Base-by-base conservation (phyloP, 495 filamentous ascomycete species). In the Immersiella caudata region DNA sequence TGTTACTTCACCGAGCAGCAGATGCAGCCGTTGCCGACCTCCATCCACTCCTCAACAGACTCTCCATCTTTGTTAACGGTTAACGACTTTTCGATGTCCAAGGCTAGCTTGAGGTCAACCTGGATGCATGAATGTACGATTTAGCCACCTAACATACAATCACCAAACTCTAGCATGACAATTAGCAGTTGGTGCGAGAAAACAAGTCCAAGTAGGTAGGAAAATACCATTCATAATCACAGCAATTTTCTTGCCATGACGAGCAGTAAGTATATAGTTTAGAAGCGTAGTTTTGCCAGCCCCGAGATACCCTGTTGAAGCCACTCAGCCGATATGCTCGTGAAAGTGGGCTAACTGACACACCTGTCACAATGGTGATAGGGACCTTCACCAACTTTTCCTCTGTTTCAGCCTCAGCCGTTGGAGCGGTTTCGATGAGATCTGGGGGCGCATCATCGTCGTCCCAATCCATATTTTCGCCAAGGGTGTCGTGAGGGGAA, bases 221-320 rank as follows among this genome's bases (percentile, higher is more conserved):
- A 66, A 75, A 46, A 46, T 51, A 87, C 93, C 94, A 78, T 99
- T 99, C 80, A 98, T 87, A 66, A 99, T 99, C 26, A 99, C 95
- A 11, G 95, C 95, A 75, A 99, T 93, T 76, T 90, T 95, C 83
- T 97, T 98, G 74, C 94, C 94, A 85, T 98, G 95, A 62, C 92
- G 88, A 68, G 93, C 93, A 22, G 88, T 93, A 40, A 99, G 83
- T 52, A 99, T 97, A 76, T 98, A 96, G 74, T 99, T 99, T 55
- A 99, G 81, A 7, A 99, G 81, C 0, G 96, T 98, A 0, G 94
- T 98, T 77, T 99, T 99, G 21, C 95, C 95, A 25, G 95, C 91
- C 33, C 95, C 95, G 20, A 99, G 86, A 71, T 98, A 99, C 8
- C 86, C 84, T 85, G 59, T n/a, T n/a, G n/a, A n/a, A n/a, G n/a